Evolutionary conservation across 116 monocot genomes (phyloP), one percentile per base, ranked within the genome.

Genomic region (Phalaenopsis hybrid): DNA sequence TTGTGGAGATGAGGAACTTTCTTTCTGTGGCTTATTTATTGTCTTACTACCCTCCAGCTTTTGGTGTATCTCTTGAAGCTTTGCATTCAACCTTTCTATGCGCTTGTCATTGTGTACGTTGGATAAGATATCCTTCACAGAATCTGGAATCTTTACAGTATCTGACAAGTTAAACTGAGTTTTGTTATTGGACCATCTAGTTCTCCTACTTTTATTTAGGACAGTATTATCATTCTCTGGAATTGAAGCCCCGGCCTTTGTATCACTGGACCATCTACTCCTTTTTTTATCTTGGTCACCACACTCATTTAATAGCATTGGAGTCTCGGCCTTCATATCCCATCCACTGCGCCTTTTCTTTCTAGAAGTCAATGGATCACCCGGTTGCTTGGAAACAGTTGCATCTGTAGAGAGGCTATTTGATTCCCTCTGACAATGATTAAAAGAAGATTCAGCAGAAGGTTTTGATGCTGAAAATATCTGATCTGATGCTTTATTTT

Each of bases 281-380:
- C 78, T 88, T 65, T 65, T 65, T 65, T 23, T 65, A 65, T 13
- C 23, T 25, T 23, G n/a, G 21, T 65, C 23, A 25, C 65, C 25
- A 25, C 65, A 23, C 25, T 65, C 65, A 65, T 25, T 65, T 65
- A 25, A 50, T 81, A 41, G 50, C 50, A 52, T 67, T 51, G n/a
- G 12, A 77, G 18, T 43, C 76, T 18, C 72, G 72, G 75, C 63
- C 50, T 74, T 49, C 37, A 34, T 17, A 86, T 86, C 88, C 83
- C 88, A 86, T 89, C 81, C 81, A 45, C 85, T 83, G 6, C 61
- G 82, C 74, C 80, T 89, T 80, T 59, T 91, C 57, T 84, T 89
- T 8, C 84, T 82, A 70, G 87, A 87, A 77, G 78, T 78, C 12
- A 51, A 79, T 48, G 46, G 1, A 63, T 15, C 55, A 59, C 78